These are phyloP conservation scores for Moesziomyces parantarcticus DNA, from an alignment of 1,284 basidiomycete species.

Conservation along the genomic window DNA sequence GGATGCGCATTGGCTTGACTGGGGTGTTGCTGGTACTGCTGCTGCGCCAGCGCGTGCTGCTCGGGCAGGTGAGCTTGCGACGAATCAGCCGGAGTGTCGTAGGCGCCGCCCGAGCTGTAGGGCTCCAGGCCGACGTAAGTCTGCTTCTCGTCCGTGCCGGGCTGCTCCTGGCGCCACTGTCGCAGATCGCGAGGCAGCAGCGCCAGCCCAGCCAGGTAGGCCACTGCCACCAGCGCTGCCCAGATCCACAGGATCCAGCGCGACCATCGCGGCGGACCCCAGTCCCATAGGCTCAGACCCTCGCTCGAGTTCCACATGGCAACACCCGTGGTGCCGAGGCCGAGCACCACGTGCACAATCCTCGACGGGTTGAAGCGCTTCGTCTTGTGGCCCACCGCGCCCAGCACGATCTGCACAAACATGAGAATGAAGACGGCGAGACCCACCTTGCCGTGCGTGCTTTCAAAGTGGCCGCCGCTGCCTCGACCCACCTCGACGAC, in stretches of 20 bases:
- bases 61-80: neutral
- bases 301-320: slow-evolving; percentile 45
- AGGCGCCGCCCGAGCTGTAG: slow-evolving; percentile 9
- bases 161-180: slow-evolving; percentile 13
- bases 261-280: slow-evolving; percentile 30
- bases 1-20: slow-evolving; percentile 1
- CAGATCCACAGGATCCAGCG: slow-evolving; percentile 49
- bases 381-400: slow-evolving; percentile 73
- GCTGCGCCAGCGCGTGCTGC: slow-evolving; percentile 18
- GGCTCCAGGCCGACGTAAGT: slow-evolving; percentile 14
- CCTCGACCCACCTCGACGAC: slow-evolving; percentile 60
- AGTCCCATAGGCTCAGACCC: slow-evolving; percentile 52
- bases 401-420: slow-evolving; percentile 73
- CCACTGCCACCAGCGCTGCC: slow-evolving; percentile 32
- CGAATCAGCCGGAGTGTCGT: slow-evolving; percentile 13
- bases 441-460: slow-evolving; percentile 72
- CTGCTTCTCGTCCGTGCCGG: slow-evolving; percentile 15
- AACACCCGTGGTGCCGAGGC: slow-evolving; percentile 30
- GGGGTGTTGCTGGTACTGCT: neutral
- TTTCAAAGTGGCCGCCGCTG: slow-evolving; percentile 27
- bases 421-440: slow-evolving; percentile 75
- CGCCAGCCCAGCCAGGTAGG: slow-evolving; percentile 45
- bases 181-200: slow-evolving; percentile 44
- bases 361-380: slow-evolving; percentile 43
- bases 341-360: slow-evolving; percentile 48